Conservation (phyloP, 2,329 filamentous ascomycete species). For the Zymoseptoria ardabiliae region DNA sequence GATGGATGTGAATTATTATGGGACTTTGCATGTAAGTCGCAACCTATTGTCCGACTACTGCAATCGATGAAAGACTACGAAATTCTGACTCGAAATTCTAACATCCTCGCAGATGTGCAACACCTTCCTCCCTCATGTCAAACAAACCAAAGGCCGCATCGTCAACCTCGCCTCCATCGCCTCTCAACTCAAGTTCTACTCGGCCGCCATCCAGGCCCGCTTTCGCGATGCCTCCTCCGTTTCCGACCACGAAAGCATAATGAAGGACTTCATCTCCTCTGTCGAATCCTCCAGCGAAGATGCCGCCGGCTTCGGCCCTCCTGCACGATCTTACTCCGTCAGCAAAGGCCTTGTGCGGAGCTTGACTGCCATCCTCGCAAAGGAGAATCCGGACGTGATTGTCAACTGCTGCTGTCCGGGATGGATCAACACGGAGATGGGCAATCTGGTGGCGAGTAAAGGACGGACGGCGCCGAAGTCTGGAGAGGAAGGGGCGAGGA, state of each 20-base stretch:
- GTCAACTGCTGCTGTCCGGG: constrained; percentile 35
- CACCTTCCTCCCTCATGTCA: constrained; percentile 26
- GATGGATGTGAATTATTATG: constrained; percentile 31
- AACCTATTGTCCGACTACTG: background rate
- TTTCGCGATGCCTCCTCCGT: constrained; percentile 20
- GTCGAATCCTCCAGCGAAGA: constrained; percentile 18
- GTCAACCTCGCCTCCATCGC: constrained; percentile 32
- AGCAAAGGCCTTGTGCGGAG: constrained; percentile 32
- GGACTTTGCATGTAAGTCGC: constrained; percentile 27
- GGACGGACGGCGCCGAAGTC: constrained; percentile 26
- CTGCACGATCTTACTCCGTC: constrained; percentile 27
- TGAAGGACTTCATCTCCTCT: constrained; percentile 20
- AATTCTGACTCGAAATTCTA: no score
- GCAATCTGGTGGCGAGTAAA: constrained; percentile 21
- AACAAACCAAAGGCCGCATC: constrained; percentile 24
- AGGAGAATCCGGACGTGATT: constrained; percentile 21
- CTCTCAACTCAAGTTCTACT: constrained; percentile 27
- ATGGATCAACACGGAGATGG: constrained; percentile 33
- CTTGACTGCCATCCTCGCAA: constrained; percentile 27
- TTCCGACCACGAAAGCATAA: constrained; percentile 25
- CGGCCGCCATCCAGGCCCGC: constrained; percentile 16
- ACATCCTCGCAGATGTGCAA: constrained; percentile 24
- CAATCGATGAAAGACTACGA: no score
- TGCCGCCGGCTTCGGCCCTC: constrained; percentile 22
- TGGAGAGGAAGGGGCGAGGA: constrained; percentile 30